phyloP scores from a whole-genome alignment of 1,139 yeast species.

The Pichia kudriavzevii region DNA sequence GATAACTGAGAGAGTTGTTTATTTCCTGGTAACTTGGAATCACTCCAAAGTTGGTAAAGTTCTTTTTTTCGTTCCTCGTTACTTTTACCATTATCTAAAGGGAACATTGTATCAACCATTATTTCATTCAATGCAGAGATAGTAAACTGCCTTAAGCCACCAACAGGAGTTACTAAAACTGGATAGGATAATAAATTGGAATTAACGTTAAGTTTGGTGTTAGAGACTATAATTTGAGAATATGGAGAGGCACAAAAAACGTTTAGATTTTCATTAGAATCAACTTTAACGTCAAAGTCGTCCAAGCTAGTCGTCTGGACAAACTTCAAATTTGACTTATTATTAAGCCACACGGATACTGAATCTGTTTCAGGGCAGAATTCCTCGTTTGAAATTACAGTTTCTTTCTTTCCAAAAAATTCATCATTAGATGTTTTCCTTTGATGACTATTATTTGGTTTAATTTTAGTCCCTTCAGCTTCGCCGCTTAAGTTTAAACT shows the following conservation, averaged over 20 bases:
- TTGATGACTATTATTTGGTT: neutral
- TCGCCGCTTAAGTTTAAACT: slow-evolving; percentile 15
- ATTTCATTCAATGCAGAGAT: slow-evolving; percentile 28
- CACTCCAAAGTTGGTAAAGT: slow-evolving; percentile 18
- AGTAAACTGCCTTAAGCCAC: slow-evolving; percentile 44
- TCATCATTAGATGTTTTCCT: too few species aligned
- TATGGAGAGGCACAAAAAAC: slow-evolving; percentile 13
- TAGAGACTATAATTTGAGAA: slow-evolving; percentile 15
- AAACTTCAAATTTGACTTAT: slow-evolving; percentile 18
- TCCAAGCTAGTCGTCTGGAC: slow-evolving; percentile 11
- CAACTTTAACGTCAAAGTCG: slow-evolving; percentile 3
- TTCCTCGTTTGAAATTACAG: slow-evolving; percentile 1
- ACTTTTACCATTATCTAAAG: slow-evolving; percentile 10
- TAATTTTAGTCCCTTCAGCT: neutral
- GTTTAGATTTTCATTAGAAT: slow-evolving; percentile 3
- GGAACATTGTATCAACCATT: slow-evolving; percentile 26
- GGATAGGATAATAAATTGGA: slow-evolving; percentile 11
- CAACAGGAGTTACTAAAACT: slow-evolving; percentile 40
- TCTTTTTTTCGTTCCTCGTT: slow-evolving; percentile 10
- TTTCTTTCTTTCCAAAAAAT: too few species aligned
- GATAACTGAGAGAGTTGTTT: slow-evolving; percentile 39
- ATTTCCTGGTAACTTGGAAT: slow-evolving; percentile 21
- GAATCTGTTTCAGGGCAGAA: slow-evolving; percentile 25
- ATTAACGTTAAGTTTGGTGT: neutral
- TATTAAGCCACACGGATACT: slow-evolving; percentile 24